Base-by-base conservation (phyloP, 768 basidiomycete genomes). In the Lepiota venenata region DNA sequence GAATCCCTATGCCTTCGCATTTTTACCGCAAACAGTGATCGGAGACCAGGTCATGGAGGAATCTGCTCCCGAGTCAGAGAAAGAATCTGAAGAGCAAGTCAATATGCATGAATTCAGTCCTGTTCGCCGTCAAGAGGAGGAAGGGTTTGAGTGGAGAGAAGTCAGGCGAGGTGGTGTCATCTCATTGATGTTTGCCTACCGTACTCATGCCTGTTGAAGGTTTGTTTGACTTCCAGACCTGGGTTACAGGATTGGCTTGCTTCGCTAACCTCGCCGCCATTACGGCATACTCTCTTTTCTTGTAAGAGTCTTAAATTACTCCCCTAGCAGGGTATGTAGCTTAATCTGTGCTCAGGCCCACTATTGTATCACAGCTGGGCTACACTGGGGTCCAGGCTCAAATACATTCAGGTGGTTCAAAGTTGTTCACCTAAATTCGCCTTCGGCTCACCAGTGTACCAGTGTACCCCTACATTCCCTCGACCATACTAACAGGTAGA, bases 391-490 rank as follows among this genome's bases (percentile, higher is more conserved):
- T 66, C 21, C 44, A 63, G 12, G 61, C 68, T 1, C 68, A 69
- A 50, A 59, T 69, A 25, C 49, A 41, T 27, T 50, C 49, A 22
- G 49, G 49, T 40, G 10, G 10, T 22, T 20, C 15, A 25, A 14
- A 16, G 6, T 4, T 15, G 14, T 15, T 3, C 21, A 6, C 14
- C 21, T 14, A 27, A n/a, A 6, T n/a, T n/a, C 43, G 21, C 8
- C 2, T 11, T 22, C 6, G 22, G 20, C 15, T 22, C 18, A 27
- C 8, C 25, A 2, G 21, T 25, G 25, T 12, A 65, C 66, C 61
- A 65, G 58, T 44, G 67, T 69, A 37, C 64, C 68, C 15, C 64
- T 67, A 6, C 67, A 67, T 56, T 60, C 67, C 44, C n/a, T 68
- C 11, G 63, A 64, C 20, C 65, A 67, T 46, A 36, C 67, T 42